A percentile compares a stretch with the other conserved stretches of the same genome.
phyloP scores from a whole-genome alignment of 2,329 filamentous ascomycete genomes.

The Dichotomopilus funicola region DNA sequence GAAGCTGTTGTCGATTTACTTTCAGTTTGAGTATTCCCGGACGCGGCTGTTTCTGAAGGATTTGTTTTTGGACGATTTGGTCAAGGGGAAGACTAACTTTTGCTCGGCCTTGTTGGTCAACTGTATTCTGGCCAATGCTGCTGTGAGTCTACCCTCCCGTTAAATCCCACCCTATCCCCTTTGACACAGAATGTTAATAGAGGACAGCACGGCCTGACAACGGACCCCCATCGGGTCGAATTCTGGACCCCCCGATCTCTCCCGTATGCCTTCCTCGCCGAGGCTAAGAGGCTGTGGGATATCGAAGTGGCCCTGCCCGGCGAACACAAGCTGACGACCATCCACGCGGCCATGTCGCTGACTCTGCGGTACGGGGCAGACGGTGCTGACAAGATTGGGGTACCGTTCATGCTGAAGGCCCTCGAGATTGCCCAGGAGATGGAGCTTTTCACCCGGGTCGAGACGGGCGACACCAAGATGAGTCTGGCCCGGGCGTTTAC shows the following conservation, averaged over 20 bases:
- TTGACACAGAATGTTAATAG: no score
- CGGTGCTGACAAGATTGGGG: slow-evolving; percentile 4
- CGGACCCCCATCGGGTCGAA: slow-evolving; percentile 27
- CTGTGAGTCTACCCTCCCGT: no score
- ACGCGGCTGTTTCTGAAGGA: slow-evolving; percentile 23
- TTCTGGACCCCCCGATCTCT: slow-evolving; percentile 33
- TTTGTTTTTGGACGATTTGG: slow-evolving; percentile 25
- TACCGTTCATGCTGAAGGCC: neutral
- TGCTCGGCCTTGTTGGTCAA: slow-evolving; percentile 27
- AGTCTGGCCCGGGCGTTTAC: slow-evolving; percentile 5
- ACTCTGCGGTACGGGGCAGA: slow-evolving; percentile 23
- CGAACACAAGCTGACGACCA: slow-evolving; percentile 26
- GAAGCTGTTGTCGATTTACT: slow-evolving; percentile 20
- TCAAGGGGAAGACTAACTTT: slow-evolving; percentile 13
- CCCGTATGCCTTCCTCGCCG: slow-evolving; percentile 31
- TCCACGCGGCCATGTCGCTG: slow-evolving; percentile 31
- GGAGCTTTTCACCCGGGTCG: slow-evolving; percentile 2
- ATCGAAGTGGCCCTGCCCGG: slow-evolving; percentile 21
- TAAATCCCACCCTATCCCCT: no score
- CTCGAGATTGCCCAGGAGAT: slow-evolving; percentile 1
- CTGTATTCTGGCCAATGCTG: slow-evolving; percentile 24
- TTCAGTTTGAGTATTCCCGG: slow-evolving; percentile 22
- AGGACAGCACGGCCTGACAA: slow-evolving; percentile 28
- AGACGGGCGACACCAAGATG: neutral
- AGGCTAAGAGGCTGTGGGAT: slow-evolving; percentile 36